Conservation (phyloP, 2,329 filamentous ascomycete genomes). For the Aureobasidium sp. region DNA sequence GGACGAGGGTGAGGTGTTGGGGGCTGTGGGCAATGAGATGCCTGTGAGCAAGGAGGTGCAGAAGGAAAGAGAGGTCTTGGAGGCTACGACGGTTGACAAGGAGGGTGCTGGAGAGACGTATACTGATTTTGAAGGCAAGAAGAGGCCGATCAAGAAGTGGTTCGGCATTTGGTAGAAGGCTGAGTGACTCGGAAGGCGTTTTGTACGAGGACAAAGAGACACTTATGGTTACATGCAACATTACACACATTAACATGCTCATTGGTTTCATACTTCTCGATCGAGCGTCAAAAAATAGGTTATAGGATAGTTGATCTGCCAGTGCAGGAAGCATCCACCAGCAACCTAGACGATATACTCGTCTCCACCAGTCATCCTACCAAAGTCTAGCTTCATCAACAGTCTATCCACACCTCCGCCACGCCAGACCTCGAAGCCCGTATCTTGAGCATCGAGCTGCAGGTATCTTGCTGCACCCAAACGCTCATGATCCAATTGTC, state of each 20-base stretch:
- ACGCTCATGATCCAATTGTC: conserved; percentile 50
- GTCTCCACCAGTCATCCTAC: conserved; percentile 24
- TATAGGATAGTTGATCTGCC: background rate
- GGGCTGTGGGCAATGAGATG: background rate
- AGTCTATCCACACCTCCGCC: conserved; percentile 75
- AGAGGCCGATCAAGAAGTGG: conserved; percentile 66
- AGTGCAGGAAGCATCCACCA: too few species aligned
- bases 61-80: conserved; percentile 19
- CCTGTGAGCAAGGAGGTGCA: background rate
- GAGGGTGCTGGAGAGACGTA: conserved; percentile 28
- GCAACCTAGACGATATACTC: conserved; percentile 14
- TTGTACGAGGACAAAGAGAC: background rate
- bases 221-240: background rate
- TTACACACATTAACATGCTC: background rate
- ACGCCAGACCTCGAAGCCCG: conserved; percentile 57
- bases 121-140: conserved; percentile 26
- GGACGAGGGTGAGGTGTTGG: conserved; percentile 13
- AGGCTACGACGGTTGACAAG: conserved; percentile 17
- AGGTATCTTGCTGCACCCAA: conserved; percentile 25
- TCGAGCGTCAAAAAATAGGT: background rate
- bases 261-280: background rate
- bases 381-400: conserved; percentile 80
- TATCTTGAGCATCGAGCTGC: conserved; percentile 18
- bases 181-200: background rate
- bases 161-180: conserved; percentile 63